A percentile compares a stretch with the other conserved stretches of the same genome.
phyloP scores from a whole-genome alignment of 176 grass and related monocot species.

The sorghum (Sorghum bicolor) region Sorghum_bicolor_NCBIv3 NC_012877.2:402001-402500 shows the following conservation, averaged over 20 bases:
- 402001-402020: constrained; percentile 93
- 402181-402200: constrained; percentile 44
- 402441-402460: background rate
- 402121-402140: constrained; percentile 89
- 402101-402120: constrained; percentile 89
- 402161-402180: constrained; percentile 50
- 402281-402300: background rate
- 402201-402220: constrained; percentile 27
- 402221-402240: background rate
- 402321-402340: background rate
- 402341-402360: background rate
- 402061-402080: constrained; percentile 67
- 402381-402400: background rate
- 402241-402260: constrained; percentile 35
- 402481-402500: background rate
- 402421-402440: background rate
- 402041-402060: constrained; percentile 94
- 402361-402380: background rate
- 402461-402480: background rate
- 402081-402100: constrained; percentile 65
- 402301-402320: background rate
- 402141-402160: constrained; percentile 77
- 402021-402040: constrained; percentile 92
- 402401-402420: background rate
- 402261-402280: constrained; percentile 4